Base-by-base conservation (phyloP, 345 rosid genomes). In the Anastatica hierochuntica region DNA sequence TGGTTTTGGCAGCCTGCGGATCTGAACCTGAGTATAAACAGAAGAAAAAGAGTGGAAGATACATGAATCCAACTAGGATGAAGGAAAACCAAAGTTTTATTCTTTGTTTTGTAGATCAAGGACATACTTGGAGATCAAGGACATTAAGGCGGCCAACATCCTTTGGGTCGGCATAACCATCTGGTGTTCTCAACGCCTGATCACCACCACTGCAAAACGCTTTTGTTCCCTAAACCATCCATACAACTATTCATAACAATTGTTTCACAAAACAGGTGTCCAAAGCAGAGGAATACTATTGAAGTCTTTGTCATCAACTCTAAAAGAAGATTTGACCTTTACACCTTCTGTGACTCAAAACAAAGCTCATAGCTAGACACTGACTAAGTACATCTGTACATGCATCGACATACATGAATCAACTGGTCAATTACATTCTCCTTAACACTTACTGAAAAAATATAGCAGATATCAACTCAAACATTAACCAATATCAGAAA, bases 151-250 rank as follows among this genome's bases (percentile, higher is more conserved):
- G 77, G 10, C 84, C 82, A 49, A 77, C 68, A 63, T 81, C 74
- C 10, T 75, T 69, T 9, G 75, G 64, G 70, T 88, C 96, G 62
- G 95, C 90, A 68, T 87, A 88, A 37, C 96, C 96, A 21, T 77
- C 83, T 43, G 62, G 51, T 5, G 78, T 81, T 77, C 88, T 75
- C 76, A 92, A 34, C 1, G 84, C 74, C 66, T 84, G 98, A 58
- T 92, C 96, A 18, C 98, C 96, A 10, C 98, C 90, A 45, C 96
- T 84, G 41, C 96, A 84, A 72, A 88, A 87, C 37, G 98, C 98
- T 49, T 80, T 62, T 14, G 83, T 87, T 67, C 98, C 96, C 98
- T 90, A 41, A 34, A 66, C 10, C 48, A 63, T 21, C 20, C 56
- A 46, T 33, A 21, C 58, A 10, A 24, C 37, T 37, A 43, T 13